Evolutionary conservation across 1,139 yeast genomes (phyloP), one percentile per base, ranked within the genome.

Genomic region (Suhomyces chickasaworum): DNA sequence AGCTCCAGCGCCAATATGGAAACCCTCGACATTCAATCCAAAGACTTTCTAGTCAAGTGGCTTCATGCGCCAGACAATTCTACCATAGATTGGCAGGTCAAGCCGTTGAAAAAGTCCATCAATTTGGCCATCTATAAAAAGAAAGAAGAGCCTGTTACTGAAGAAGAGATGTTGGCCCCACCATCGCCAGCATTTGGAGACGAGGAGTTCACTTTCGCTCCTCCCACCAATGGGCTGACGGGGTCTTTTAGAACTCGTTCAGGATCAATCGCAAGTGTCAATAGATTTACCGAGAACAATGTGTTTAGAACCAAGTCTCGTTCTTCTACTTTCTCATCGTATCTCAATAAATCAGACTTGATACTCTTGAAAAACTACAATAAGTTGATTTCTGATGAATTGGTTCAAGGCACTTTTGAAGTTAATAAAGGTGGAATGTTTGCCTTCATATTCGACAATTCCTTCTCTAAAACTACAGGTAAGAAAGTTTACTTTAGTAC

Each of bases 381-480:
- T 47, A 60, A 61, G 49, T 76, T 61, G 78, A 81, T 54, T 58
- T 75, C 71, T 52, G 83, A 81, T 52, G 84, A 82, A 53, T 65
- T 83, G 59, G 78, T 78, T 41, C 83, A 80, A 47, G 96, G 95
- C 0, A 71, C 76, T 31, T 74, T 84, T 51, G 75, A 74, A 17
- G 85, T 85, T 2, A 62, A 65, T 2, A 69, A 71, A 29, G 84
- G 83, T 9, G 88, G 89, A 1, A 78, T 84, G 61, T 87, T 81
- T 68, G 98, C 97, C 0, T 86, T 93, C 61, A 86, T 93, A 15
- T 86, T 93, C 62, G 98, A 93, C 65, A 93, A 93, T 64, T 86
- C 96, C 1, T 89, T 91, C 55, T 86, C 96, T 33, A 89, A 89
- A 59, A 89, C 86, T 37, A 86, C 84, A 18, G 83, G 91, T 43